These are phyloP conservation scores for Talaromyces sp. DNA, from an alignment of 2,329 filamentous ascomycete genomes.

Conservation along the genomic window DNA sequence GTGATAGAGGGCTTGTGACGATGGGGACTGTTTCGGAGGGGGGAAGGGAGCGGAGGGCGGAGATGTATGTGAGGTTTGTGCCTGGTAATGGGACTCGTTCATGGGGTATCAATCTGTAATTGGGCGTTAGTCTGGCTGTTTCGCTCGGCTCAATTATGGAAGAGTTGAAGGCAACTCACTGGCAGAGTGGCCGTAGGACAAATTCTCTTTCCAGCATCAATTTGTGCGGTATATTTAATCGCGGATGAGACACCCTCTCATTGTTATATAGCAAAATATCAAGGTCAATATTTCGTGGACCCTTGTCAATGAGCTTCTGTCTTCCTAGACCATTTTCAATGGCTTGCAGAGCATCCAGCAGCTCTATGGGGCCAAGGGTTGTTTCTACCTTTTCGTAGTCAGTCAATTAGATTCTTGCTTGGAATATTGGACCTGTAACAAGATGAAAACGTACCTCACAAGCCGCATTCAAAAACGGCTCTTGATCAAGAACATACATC, in stretches of 20 bases:
- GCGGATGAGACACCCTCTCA: constrained; percentile 62
- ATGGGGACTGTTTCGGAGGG: constrained; percentile 38
- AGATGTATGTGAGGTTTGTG: constrained; percentile 34
- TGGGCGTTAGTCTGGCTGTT: constrained; percentile 21
- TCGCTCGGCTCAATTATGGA: neutral
- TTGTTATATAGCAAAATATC: constrained; percentile 85
- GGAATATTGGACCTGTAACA: constrained; percentile 11
- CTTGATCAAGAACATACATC: constrained; percentile 93
- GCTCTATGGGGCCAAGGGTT: constrained; percentile 66
- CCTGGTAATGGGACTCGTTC: constrained; percentile 34
- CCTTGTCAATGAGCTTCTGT: constrained; percentile 84
- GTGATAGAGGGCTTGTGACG: constrained; percentile 41
- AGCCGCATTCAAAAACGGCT: constrained; percentile 84
- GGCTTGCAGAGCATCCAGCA: constrained; percentile 77
- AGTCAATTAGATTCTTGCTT: neutral
- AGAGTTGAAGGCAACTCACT: constrained; percentile 31
- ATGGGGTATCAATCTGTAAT: constrained; percentile 43
- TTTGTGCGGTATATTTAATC: constrained; percentile 80
- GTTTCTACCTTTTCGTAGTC: constrained; percentile 68
- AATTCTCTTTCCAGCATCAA: constrained; percentile 90
- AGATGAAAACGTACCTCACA: constrained; percentile 68
- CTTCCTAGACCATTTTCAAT: constrained; percentile 81
- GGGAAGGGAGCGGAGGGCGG: constrained; percentile 36
- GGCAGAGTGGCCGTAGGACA: constrained; percentile 78
- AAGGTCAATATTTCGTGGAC: constrained; percentile 89